These are phyloP conservation scores for Daldinia concentrica DNA, from an alignment of 495 filamentous ascomycete genomes.

Conservation along the genomic window DNA sequence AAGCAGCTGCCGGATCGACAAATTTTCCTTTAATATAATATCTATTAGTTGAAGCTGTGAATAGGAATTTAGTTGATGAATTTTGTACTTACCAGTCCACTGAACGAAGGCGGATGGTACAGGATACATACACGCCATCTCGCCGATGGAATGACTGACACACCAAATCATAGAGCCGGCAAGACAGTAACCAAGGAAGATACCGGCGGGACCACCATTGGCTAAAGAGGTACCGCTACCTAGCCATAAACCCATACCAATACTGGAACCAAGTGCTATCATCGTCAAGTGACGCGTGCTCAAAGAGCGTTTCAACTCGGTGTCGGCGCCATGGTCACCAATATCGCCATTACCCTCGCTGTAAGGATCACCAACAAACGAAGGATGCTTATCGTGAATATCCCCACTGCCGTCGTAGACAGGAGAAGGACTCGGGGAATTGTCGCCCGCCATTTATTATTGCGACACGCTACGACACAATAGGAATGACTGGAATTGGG, in stretches of 20 bases:
- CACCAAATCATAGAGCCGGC: slow-evolving; percentile 66
- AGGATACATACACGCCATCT: slow-evolving; percentile 72
- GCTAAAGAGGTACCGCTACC: slow-evolving; percentile 66
- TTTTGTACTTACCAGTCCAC: slow-evolving; percentile 58
- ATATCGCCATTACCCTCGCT: neutral
- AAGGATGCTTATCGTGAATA: slow-evolving; percentile 13
- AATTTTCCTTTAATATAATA: slow-evolving; percentile 54
- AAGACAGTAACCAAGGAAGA: slow-evolving; percentile 69
- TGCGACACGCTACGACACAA: neutral
- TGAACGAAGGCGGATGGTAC: slow-evolving; percentile 70
- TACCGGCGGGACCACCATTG: slow-evolving; percentile 64
- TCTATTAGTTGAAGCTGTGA: neutral
- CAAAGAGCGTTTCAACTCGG: slow-evolving; percentile 34
- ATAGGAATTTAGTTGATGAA: neutral
- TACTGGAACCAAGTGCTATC: slow-evolving; percentile 69
- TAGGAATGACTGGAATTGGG: neutral
- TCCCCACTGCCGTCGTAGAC: slow-evolving; percentile 9
- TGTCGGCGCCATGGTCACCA: slow-evolving; percentile 36
- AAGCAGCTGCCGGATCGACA: slow-evolving; percentile 70
- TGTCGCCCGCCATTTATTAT: neutral
- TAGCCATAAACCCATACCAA: slow-evolving; percentile 72
- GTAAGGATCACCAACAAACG: neutral
- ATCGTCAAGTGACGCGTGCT: slow-evolving; percentile 65
- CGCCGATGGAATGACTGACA: slow-evolving; percentile 59
- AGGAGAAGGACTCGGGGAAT: neutral